phyloP scores from a whole-genome alignment of 2,329 filamentous ascomycete species.

The Sordariomycetes sp. region DNA sequence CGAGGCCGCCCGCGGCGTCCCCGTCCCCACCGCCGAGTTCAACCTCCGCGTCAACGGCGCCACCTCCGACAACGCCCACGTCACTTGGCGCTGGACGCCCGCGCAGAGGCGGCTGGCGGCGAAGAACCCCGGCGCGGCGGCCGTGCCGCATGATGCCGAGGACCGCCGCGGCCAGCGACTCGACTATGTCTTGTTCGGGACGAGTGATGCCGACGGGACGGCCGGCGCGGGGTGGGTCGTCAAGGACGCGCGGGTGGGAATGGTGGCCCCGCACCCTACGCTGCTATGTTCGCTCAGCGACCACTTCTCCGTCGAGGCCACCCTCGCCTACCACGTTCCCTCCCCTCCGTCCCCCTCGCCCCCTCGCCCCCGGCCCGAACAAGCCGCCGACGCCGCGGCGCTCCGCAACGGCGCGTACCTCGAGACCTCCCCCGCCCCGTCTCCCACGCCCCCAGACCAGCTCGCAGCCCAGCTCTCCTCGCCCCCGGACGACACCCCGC shows the following conservation, averaged over 20 bases:
- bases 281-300: slow-evolving; percentile 82
- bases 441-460: slow-evolving; percentile 10
- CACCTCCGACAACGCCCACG: slow-evolving; percentile 74
- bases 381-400: slow-evolving; percentile 6
- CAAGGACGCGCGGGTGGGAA: slow-evolving; percentile 56
- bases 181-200: slow-evolving; percentile 84
- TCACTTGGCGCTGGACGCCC: slow-evolving; percentile 88
- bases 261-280: slow-evolving; percentile 69
- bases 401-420: slow-evolving; percentile 24
- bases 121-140: slow-evolving; percentile 36
- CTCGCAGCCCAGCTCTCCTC: slow-evolving; percentile 18
- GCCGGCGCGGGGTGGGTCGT: slow-evolving; percentile 50
- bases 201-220: slow-evolving; percentile 21
- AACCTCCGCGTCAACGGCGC: slow-evolving; percentile 73
- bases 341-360: slow-evolving; percentile 6
- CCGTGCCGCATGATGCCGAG: slow-evolving; percentile 48
- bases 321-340: slow-evolving; percentile 40
- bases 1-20: slow-evolving; percentile 51
- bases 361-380: slow-evolving; percentile 5
- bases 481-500: slow-evolving; percentile 11
- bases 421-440: slow-evolving; percentile 15
- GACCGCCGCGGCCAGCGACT: slow-evolving; percentile 75
- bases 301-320: slow-evolving; percentile 84
- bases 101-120: slow-evolving; percentile 53
- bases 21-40: slow-evolving; percentile 61